Conservation (phyloP, 129 eudicot species). For the Escallonia herrerae region DNA sequence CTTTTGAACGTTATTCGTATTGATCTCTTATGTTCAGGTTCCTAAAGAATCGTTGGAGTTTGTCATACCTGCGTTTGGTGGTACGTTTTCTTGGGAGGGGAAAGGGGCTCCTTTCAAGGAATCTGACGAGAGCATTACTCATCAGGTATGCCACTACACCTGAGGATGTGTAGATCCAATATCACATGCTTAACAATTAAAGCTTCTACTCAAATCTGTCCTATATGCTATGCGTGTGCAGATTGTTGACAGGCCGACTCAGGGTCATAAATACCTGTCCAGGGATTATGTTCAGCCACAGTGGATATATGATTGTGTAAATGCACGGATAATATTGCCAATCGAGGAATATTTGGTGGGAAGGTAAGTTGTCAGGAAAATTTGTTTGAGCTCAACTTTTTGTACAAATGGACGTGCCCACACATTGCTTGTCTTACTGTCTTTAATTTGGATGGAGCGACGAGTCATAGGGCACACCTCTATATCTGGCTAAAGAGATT, state of each 20-base stretch:
- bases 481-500: not conserved
- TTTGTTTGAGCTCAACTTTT: not conserved
- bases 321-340: slow-evolving; percentile 70
- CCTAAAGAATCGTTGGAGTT: slow-evolving; percentile 83
- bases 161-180: not conserved
- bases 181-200: not conserved
- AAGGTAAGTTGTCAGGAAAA: slow-evolving; percentile 32
- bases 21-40: slow-evolving; percentile 36
- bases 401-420: not conserved
- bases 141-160: slow-evolving; percentile 39
- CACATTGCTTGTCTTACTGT: not conserved
- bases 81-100: slow-evolving; percentile 83
- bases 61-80: slow-evolving; percentile 87
- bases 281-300: slow-evolving; percentile 87
- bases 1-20: not conserved
- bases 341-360: slow-evolving; percentile 78
- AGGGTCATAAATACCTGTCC: slow-evolving; percentile 59
- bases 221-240: slow-evolving; percentile 21
- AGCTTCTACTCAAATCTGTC: not conserved
- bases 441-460: no score
- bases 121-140: slow-evolving; percentile 55
- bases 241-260: slow-evolving; percentile 90
- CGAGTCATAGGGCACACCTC: not conserved
- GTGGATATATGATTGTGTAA: slow-evolving; percentile 81
- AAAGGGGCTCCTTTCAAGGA: slow-evolving; percentile 78